Conservation (phyloP, 805 yeast species). For the Dipodascus geniculatus region DNA sequence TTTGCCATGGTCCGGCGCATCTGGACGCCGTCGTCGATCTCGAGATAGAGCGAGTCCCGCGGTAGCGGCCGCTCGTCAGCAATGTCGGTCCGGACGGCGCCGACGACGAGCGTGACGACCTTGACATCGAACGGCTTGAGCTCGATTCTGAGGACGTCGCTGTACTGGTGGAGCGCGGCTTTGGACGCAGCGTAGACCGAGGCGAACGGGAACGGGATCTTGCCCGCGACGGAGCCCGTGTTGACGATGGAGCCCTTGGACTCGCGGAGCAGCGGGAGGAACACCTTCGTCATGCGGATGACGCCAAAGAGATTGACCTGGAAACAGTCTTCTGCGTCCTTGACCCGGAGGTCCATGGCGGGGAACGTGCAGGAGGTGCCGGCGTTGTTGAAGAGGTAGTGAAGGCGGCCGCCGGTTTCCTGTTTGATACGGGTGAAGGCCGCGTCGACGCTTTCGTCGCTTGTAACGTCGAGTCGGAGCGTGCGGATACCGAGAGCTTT, state of each 20-base stretch:
- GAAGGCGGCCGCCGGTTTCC: constrained; percentile 33
- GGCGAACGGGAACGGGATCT: constrained; percentile 59
- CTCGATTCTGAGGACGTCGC: constrained; percentile 50
- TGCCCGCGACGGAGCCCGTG: constrained; percentile 64
- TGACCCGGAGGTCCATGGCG: constrained; percentile 53
- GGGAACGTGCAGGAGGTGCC: constrained; percentile 67
- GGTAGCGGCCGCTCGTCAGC: constrained; percentile 56
- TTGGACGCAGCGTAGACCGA: constrained; percentile 56
- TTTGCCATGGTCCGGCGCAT: constrained; percentile 52
- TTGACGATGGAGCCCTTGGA: constrained; percentile 60
- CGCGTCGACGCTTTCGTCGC: constrained; percentile 32
- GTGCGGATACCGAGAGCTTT: constrained; percentile 33
- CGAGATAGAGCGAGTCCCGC: constrained; percentile 36
- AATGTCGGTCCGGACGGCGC: constrained; percentile 63
- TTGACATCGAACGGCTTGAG: constrained; percentile 61
- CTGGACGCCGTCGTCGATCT: constrained; percentile 36
- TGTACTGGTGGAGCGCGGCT: constrained; percentile 68
- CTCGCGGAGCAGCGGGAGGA: constrained; percentile 42
- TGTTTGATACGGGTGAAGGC: constrained; percentile 27
- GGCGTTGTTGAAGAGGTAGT: constrained; percentile 62
- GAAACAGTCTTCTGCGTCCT: constrained; percentile 37
- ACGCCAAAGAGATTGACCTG: constrained; percentile 65
- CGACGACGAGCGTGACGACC: constrained; percentile 60
- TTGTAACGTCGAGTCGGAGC: constrained; percentile 46
- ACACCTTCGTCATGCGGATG: constrained; percentile 48